Conservation (phyloP, 441 rosid species). For the Populus hybrid region DNA sequence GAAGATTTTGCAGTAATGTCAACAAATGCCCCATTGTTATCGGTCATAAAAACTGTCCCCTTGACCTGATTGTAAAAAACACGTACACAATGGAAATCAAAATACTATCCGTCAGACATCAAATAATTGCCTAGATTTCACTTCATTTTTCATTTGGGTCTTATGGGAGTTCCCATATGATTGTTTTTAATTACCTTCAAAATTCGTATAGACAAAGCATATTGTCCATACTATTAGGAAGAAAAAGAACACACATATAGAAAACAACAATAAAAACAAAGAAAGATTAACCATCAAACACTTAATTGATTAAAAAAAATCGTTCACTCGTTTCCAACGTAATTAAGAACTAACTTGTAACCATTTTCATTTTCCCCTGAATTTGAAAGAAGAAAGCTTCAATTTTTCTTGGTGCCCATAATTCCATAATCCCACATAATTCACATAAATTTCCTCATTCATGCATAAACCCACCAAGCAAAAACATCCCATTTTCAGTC, state of each 20-base stretch:
- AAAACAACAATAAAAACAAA: background rate
- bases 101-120: background rate
- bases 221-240: background rate
- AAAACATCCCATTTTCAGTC: background rate
- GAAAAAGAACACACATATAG: background rate
- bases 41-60: slow-evolving; percentile 75
- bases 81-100: background rate
- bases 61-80: slow-evolving; percentile 46
- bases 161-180: background rate
- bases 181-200: background rate
- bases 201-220: background rate
- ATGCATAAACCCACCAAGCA: background rate
- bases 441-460: background rate
- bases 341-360: background rate
- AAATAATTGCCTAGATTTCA: background rate
- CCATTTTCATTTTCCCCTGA: background rate
- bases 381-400: background rate
- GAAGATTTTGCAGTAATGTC: slow-evolving; percentile 87
- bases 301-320: background rate
- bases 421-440: background rate
- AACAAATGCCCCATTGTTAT: slow-evolving; percentile 70
- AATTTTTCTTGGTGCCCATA: background rate
- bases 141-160: background rate
- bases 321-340: background rate
- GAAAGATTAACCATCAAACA: background rate